These are phyloP conservation scores for Orbilia blumenaviensis DNA, from an alignment of 2,329 filamentous ascomycete genomes.

Conservation along the genomic window DNA sequence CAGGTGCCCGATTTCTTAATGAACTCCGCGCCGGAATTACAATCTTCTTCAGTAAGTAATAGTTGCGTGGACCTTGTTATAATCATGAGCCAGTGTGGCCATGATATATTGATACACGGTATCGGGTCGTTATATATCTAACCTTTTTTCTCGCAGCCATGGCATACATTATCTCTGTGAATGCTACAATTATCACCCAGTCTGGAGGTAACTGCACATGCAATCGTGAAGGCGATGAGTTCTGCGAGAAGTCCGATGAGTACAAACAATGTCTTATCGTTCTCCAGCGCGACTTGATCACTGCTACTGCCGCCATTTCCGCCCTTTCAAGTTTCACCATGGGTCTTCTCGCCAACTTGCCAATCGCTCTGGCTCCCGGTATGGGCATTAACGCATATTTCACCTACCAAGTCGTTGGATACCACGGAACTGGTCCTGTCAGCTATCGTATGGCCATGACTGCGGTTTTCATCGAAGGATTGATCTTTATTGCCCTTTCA, in stretches of 20 bases:
- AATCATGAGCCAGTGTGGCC: neutral
- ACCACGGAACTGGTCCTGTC: slow-evolving; percentile 76
- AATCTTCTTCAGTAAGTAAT: slow-evolving; percentile 62
- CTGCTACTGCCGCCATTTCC: slow-evolving; percentile 83
- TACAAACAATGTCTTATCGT: slow-evolving; percentile 72
- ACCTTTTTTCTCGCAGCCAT: slow-evolving; percentile 69
- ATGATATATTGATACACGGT: neutral
- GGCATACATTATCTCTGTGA: slow-evolving; percentile 76
- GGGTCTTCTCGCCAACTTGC: slow-evolving; percentile 82
- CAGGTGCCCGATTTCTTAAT: slow-evolving; percentile 80
- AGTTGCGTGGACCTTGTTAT: neutral
- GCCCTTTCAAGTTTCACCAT: slow-evolving; percentile 82
- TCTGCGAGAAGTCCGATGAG: slow-evolving; percentile 58
- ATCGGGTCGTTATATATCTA: neutral
- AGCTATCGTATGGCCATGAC: slow-evolving; percentile 80
- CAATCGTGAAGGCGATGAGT: slow-evolving; percentile 3
- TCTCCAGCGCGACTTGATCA: slow-evolving; percentile 80
- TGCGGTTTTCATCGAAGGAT: slow-evolving; percentile 87
- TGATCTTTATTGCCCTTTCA: slow-evolving; percentile 82
- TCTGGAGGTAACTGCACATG: slow-evolving; percentile 50
- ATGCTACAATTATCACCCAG: slow-evolving; percentile 55
- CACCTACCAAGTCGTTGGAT: slow-evolving; percentile 78
- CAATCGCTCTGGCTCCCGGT: slow-evolving; percentile 75
- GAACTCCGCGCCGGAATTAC: slow-evolving; percentile 84
- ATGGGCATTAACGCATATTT: slow-evolving; percentile 91